These are phyloP conservation scores for Maudiozyma bulderi DNA, from an alignment of 805 yeast genomes.

Conservation along the genomic window DNA sequence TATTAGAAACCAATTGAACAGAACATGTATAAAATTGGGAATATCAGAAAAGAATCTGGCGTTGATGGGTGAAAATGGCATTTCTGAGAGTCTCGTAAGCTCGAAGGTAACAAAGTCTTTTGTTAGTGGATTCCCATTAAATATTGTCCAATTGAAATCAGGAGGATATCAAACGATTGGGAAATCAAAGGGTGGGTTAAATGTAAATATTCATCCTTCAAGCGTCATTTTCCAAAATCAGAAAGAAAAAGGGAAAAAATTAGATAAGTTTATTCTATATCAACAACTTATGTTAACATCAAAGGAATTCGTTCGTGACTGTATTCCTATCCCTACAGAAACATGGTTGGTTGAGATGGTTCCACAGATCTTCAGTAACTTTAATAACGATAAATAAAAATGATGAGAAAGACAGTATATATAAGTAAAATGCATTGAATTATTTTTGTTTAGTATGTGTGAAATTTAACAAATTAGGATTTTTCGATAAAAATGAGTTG, in stretches of 20 bases:
- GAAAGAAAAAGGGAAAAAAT: constrained; percentile 45
- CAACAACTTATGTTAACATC: constrained; percentile 79
- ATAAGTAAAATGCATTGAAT: neutral
- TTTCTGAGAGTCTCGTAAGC: neutral
- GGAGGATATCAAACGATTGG: constrained; percentile 26
- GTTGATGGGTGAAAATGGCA: neutral
- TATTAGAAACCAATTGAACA: constrained; percentile 58
- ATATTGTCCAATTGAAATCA: constrained; percentile 22
- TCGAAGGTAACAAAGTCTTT: constrained; percentile 15
- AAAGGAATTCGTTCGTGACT: constrained; percentile 79
- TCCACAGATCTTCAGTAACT: constrained; percentile 39
- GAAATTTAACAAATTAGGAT: neutral
- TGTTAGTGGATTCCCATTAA: constrained; percentile 27
- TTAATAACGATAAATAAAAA: neutral
- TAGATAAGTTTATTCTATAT: constrained; percentile 64
- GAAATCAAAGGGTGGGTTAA: constrained; percentile 46
- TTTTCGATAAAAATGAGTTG: no score
- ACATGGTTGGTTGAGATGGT: constrained; percentile 69
- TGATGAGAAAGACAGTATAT: neutral
- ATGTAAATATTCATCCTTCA: constrained; percentile 81
- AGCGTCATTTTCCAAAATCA: constrained; percentile 45
- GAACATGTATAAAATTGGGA: constrained; percentile 40
- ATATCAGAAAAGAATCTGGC: constrained; percentile 15
- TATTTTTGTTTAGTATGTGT: neutral
- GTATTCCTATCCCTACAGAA: constrained; percentile 61